Percentiles rank a stretch among this genome's conserved stretches.
These are phyloP conservation scores for Lophium mytilinum DNA, from an alignment of 495 filamentous ascomycete genomes.

Conservation along the genomic window DNA sequence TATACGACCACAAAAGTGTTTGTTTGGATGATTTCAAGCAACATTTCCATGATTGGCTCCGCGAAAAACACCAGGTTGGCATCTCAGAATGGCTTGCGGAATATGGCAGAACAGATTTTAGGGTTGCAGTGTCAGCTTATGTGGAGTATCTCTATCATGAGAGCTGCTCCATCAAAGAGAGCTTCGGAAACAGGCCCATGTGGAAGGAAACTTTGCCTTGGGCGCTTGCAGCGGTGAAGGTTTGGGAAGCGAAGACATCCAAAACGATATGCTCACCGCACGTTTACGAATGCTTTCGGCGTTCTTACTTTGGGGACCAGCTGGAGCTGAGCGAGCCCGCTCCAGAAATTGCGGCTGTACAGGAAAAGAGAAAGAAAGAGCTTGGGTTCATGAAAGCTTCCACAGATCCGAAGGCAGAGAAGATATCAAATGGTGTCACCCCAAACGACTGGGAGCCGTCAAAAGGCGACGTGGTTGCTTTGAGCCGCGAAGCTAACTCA, in stretches of 20 bases:
- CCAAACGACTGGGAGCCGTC: background rate
- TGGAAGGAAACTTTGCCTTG: slow-evolving; percentile 40
- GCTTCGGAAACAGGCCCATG: slow-evolving; percentile 31
- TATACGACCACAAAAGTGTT: slow-evolving; percentile 34
- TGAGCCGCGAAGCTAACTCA: slow-evolving; percentile 42
- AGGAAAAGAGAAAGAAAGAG: background rate
- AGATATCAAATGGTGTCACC: no score
- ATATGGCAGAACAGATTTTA: slow-evolving; percentile 47
- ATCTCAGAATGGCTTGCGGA: slow-evolving; percentile 43
- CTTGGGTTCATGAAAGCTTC: slow-evolving; percentile 5
- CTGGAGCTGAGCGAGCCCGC: slow-evolving; percentile 20
- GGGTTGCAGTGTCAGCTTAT: slow-evolving; percentile 46
- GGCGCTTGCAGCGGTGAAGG: slow-evolving; percentile 16
- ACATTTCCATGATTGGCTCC: slow-evolving; percentile 49
- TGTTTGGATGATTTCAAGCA: slow-evolving; percentile 44
- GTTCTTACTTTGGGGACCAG: slow-evolving; percentile 50
- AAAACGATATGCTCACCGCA: slow-evolving; percentile 62
- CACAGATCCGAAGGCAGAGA: background rate
- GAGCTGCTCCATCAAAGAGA: slow-evolving; percentile 25
- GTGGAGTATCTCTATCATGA: slow-evolving; percentile 58
- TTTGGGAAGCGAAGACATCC: slow-evolving; percentile 12
- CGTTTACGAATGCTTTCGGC: slow-evolving; percentile 53
- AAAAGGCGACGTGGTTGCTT: slow-evolving; percentile 43
- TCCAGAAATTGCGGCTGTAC: background rate
- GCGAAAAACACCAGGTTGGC: slow-evolving; percentile 33